Conservation (phyloP, 1,139 yeast species). For the Geotrichum fermentans region DNA sequence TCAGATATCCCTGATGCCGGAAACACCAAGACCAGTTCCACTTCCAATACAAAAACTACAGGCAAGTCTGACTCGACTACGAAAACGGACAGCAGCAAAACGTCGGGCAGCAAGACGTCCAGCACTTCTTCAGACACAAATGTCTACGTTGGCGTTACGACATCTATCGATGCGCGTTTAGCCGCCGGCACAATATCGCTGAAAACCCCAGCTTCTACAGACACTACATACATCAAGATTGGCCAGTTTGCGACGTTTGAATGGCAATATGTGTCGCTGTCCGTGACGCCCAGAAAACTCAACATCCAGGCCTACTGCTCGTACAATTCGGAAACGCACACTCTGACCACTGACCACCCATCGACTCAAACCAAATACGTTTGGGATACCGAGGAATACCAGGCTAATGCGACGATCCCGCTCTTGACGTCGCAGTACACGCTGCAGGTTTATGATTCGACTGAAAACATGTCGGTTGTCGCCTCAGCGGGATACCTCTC, state of each 20-base stretch:
- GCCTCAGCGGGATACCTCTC: conserved; percentile 38
- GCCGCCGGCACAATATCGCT: conserved; percentile 40
- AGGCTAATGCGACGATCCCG: conserved; percentile 31
- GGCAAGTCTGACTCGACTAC: conserved; percentile 6
- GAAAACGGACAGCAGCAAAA: conserved; percentile 4
- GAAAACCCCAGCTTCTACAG: conserved; percentile 36
- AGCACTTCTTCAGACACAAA: conserved; percentile 13
- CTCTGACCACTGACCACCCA: conserved; percentile 36
- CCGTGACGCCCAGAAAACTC: conserved; percentile 37
- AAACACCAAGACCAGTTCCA: background rate
- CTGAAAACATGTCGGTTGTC: conserved; percentile 28
- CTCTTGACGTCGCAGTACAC: conserved; percentile 39
- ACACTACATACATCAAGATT: conserved; percentile 38
- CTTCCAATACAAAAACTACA: background rate
- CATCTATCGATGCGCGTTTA: conserved; percentile 34
- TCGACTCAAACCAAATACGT: conserved; percentile 33
- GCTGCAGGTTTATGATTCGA: conserved; percentile 37
- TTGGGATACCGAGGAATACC: conserved; percentile 40
- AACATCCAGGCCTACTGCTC: conserved; percentile 41
- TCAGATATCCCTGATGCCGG: conserved; percentile 17
- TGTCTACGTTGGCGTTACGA: conserved; percentile 17
- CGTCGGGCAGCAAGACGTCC: conserved; percentile 9
- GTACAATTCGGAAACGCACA: conserved; percentile 37
- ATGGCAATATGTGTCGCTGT: conserved; percentile 40
- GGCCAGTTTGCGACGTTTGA: conserved; percentile 41